Percentiles rank a stretch among this genome's conserved stretches.
Evolutionary conservation across 805 yeast genomes (phyloP).

Genomic region (Metschnikowia continentalis): DNA sequence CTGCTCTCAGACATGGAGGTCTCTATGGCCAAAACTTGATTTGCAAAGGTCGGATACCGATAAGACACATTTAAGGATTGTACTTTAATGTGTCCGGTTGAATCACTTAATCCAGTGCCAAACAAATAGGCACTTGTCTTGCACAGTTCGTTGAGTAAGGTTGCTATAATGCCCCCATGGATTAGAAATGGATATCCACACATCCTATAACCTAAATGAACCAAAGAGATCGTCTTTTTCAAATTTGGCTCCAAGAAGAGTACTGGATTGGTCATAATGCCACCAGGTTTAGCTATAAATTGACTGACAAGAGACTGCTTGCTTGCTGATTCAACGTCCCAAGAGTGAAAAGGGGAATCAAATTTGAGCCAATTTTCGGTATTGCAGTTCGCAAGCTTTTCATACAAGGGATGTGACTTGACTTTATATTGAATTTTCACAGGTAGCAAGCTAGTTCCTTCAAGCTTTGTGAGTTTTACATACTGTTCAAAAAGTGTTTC

Average conservation of each 20-base stretch:
- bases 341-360: not conserved
- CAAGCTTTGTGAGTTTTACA: constrained; percentile 22
- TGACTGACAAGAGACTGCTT: constrained; percentile 26
- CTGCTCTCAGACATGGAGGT: constrained; percentile 33
- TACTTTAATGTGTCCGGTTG: constrained; percentile 40
- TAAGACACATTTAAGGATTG: constrained; percentile 50
- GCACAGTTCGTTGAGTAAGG: constrained; percentile 72
- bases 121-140: constrained; percentile 50
- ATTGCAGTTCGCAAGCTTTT: constrained; percentile 35
- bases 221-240: constrained; percentile 58
- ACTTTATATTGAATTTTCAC: constrained; percentile 46
- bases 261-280: constrained; percentile 69
- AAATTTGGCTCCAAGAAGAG: constrained; percentile 56
- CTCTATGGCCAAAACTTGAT: constrained; percentile 67
- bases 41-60: constrained; percentile 70
- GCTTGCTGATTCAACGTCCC: not conserved
- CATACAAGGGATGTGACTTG: constrained; percentile 47
- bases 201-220: constrained; percentile 72
- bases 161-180: constrained; percentile 86
- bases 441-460: constrained; percentile 23
- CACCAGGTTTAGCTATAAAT: constrained; percentile 72
- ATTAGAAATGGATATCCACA: constrained; percentile 85
- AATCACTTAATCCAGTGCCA: constrained; percentile 22
- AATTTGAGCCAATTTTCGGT: not conserved
- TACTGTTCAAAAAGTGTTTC: constrained; percentile 31